Percentiles rank a stretch among this genome's conserved stretches.
Evolutionary conservation across 2,329 filamentous ascomycete genomes (phyloP).

Genomic region (Aplosporella prunicola): DNA sequence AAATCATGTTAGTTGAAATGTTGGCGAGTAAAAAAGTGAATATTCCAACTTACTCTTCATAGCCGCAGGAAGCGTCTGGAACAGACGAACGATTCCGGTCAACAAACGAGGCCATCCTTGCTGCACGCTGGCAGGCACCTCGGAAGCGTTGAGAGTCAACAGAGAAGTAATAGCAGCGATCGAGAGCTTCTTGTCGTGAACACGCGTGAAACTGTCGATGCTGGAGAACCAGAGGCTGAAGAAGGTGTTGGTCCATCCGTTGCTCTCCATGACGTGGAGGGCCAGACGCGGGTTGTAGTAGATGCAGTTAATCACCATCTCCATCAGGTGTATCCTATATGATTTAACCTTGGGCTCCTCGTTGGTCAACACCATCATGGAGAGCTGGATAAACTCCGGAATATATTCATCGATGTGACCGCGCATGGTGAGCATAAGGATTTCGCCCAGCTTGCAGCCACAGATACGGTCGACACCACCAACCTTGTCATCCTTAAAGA

Average conservation of each 20-base stretch:
- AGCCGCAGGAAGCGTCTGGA: slow-evolving; percentile 81
- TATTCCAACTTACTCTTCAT: slow-evolving; percentile 60
- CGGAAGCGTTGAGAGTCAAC: slow-evolving; percentile 65
- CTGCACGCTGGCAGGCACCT: slow-evolving; percentile 85
- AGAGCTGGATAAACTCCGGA: slow-evolving; percentile 77
- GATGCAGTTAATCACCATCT: slow-evolving; percentile 96
- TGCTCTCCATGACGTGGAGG: slow-evolving; percentile 77
- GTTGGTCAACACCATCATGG: slow-evolving; percentile 70
- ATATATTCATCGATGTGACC: slow-evolving; percentile 83
- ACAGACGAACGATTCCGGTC: slow-evolving; percentile 78
- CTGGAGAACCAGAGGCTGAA: slow-evolving; percentile 97
- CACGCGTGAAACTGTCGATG: slow-evolving; percentile 85
- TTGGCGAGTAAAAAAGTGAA: slow-evolving; percentile 10
- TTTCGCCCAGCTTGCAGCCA: slow-evolving; percentile 93
- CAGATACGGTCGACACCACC: slow-evolving; percentile 92
- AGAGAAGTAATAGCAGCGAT: slow-evolving; percentile 88
- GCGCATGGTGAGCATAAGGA: slow-evolving; percentile 90
- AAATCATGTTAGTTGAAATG: slow-evolving; percentile 16
- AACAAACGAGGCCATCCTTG: slow-evolving; percentile 91
- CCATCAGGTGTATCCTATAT: slow-evolving; percentile 92
- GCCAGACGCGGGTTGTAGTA: slow-evolving; percentile 90
- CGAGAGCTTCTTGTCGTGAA: slow-evolving; percentile 97
- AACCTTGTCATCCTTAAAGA: slow-evolving; percentile 87
- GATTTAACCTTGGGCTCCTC: slow-evolving; percentile 81
- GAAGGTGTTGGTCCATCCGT: slow-evolving; percentile 96